Conservation (phyloP, 345 rosid species). For the Pistacia atlantica region DNA sequence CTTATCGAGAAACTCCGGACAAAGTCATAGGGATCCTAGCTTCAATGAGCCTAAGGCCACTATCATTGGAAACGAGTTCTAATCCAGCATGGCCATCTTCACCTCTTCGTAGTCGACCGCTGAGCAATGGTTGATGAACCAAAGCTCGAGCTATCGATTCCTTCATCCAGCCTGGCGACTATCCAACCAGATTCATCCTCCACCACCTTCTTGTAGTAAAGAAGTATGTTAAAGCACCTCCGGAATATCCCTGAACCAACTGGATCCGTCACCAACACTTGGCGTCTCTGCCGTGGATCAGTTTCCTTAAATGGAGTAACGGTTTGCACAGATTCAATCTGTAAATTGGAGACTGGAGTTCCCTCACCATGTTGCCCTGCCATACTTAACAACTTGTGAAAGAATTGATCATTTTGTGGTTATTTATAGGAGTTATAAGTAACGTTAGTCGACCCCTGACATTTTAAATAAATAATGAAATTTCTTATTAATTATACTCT, state of each 20-base stretch:
- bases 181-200: conserved; percentile 61
- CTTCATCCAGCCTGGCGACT: conserved; percentile 71
- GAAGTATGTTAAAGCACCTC: conserved; percentile 49
- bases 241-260: conserved; percentile 41
- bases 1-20: conserved; percentile 52
- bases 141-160: conserved; percentile 67
- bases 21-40: conserved; percentile 44
- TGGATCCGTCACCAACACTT: conserved; percentile 33
- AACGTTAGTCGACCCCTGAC: background rate
- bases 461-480: too few species aligned
- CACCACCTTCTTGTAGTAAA: conserved; percentile 41
- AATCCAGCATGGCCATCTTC: conserved; percentile 39
- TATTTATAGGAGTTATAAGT: background rate
- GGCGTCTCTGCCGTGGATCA: conserved; percentile 51
- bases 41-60: conserved; percentile 71
- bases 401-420: background rate
- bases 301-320: conserved; percentile 50
- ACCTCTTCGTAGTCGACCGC: conserved; percentile 57
- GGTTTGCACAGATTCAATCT: conserved; percentile 54
- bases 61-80: conserved; percentile 73
- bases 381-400: conserved; percentile 18
- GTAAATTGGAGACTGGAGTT: conserved; percentile 20
- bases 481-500: too few species aligned
- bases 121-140: conserved; percentile 54
- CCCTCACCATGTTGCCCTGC: conserved; percentile 11